These are phyloP conservation scores for Cucurbitaria berberidis DNA, from an alignment of 2,329 filamentous ascomycete genomes.

Conservation along the genomic window DNA sequence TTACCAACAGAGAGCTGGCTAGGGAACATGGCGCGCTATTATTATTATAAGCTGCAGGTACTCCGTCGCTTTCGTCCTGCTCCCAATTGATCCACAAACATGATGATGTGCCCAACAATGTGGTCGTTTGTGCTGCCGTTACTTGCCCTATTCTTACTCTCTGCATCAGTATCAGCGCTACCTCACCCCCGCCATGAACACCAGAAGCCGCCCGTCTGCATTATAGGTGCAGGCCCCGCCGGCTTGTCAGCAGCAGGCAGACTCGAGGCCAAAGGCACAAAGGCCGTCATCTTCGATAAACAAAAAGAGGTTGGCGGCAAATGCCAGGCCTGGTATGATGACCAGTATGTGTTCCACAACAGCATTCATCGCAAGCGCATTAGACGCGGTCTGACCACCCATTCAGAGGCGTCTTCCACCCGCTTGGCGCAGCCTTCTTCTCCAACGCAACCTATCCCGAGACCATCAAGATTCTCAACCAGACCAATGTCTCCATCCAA, in stretches of 20 bases:
- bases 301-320: constrained; percentile 46
- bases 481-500: constrained; percentile 40
- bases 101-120: constrained; percentile 24
- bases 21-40: constrained; percentile 17
- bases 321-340: constrained; percentile 47
- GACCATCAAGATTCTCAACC: constrained; percentile 44
- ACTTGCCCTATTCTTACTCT: constrained; percentile 30
- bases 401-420: constrained; percentile 47
- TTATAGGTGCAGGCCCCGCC: constrained; percentile 47
- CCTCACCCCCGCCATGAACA: constrained; percentile 27
- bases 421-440: constrained; percentile 48
- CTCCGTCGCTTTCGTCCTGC: constrained; percentile 19
- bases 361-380: constrained; percentile 20
- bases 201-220: constrained; percentile 41
- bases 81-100: constrained; percentile 23
- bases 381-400: constrained; percentile 43
- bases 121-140: constrained; percentile 32
- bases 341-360: constrained; percentile 43
- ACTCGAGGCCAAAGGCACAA: constrained; percentile 44
- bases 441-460: constrained; percentile 47
- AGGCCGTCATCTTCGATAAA: constrained; percentile 46
- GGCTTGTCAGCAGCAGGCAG: constrained; percentile 44
- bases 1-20: constrained; percentile 15
- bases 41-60: constrained; percentile 36
- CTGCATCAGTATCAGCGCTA: constrained; percentile 32